phyloP scores from a whole-genome alignment of 2,329 filamentous ascomycete genomes.

The Phaeosphaeriaceae sp. region DNA sequence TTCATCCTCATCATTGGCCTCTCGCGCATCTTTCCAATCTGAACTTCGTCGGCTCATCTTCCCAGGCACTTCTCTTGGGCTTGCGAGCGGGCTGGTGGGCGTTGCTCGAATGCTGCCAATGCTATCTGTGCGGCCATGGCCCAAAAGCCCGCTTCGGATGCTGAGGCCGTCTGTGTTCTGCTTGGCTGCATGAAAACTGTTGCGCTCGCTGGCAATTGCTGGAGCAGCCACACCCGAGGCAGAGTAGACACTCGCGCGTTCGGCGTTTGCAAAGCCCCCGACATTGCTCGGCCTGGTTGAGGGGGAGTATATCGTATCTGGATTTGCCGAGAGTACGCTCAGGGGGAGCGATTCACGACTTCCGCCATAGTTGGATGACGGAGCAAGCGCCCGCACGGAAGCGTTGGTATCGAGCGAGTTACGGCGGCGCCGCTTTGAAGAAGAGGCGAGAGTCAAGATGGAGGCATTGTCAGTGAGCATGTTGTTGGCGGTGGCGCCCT shows the following conservation, averaged over 20 bases:
- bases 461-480: constrained; percentile 84
- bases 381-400: constrained; percentile 82
- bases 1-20: constrained; percentile 39
- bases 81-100: constrained; percentile 67
- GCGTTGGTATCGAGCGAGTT: constrained; percentile 86
- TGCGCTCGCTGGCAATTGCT: constrained; percentile 74
- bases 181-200: constrained; percentile 74
- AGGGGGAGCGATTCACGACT: constrained; percentile 80
- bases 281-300: constrained; percentile 60
- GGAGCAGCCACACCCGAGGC: constrained; percentile 68
- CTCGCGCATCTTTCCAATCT: constrained; percentile 45
- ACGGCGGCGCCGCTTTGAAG: constrained; percentile 76
- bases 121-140: constrained; percentile 82
- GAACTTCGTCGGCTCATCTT: constrained; percentile 43
- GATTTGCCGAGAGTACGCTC: constrained; percentile 75
- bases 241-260: constrained; percentile 84
- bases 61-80: constrained; percentile 49
- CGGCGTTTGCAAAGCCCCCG: constrained; percentile 62
- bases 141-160: constrained; percentile 75
- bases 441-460: constrained; percentile 83
- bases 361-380: constrained; percentile 80
- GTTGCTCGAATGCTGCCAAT: constrained; percentile 71
- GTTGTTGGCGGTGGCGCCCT: constrained; percentile 79
- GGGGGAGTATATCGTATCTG: constrained; percentile 58
- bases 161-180: constrained; percentile 71